Evolutionary conservation across 306 rosid genomes (phyloP).

Genomic region (Dryas drummondii): DNA sequence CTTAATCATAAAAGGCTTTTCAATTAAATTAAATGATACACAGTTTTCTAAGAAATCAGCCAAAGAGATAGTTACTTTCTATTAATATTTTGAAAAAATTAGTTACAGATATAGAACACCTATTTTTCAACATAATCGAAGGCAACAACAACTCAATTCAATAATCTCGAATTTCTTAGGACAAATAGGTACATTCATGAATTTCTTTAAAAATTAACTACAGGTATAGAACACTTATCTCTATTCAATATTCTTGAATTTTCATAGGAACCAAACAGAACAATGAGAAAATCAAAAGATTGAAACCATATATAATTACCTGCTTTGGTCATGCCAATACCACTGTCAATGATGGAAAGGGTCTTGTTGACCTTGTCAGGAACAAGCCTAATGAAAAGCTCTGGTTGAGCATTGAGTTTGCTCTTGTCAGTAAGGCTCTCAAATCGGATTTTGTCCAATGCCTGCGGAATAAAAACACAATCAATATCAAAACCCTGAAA

Average conservation of each 20-base stretch:
- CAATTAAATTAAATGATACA: too few relatives aligned
- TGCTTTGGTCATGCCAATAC: constrained; percentile 78
- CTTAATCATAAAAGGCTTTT: neutral
- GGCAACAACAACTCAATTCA: too few relatives aligned
- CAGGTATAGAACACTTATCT: neutral
- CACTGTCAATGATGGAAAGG: constrained; percentile 64
- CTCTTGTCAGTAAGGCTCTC: constrained; percentile 63
- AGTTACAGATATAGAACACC: neutral
- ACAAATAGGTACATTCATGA: too few relatives aligned
- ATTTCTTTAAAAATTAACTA: too few relatives aligned
- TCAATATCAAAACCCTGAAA: neutral
- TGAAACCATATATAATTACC: constrained; percentile 7
- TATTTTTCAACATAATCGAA: too few relatives aligned
- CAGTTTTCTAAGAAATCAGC: too few relatives aligned
- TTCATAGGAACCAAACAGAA: neutral
- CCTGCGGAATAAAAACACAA: constrained; percentile 20
- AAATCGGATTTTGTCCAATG: constrained; percentile 64
- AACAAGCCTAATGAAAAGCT: constrained; percentile 63
- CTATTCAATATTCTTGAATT: neutral
- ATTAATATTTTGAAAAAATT: too few relatives aligned
- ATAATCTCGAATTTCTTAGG: too few relatives aligned
- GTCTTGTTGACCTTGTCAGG: constrained; percentile 63
- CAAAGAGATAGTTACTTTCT: too few relatives aligned
- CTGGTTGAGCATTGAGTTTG: constrained; percentile 63
- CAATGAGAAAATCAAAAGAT: neutral